Evolutionary conservation across 345 rosid genomes (phyloP), one percentile per base, ranked within the genome.

Genomic region (Mercurialis annua): DNA sequence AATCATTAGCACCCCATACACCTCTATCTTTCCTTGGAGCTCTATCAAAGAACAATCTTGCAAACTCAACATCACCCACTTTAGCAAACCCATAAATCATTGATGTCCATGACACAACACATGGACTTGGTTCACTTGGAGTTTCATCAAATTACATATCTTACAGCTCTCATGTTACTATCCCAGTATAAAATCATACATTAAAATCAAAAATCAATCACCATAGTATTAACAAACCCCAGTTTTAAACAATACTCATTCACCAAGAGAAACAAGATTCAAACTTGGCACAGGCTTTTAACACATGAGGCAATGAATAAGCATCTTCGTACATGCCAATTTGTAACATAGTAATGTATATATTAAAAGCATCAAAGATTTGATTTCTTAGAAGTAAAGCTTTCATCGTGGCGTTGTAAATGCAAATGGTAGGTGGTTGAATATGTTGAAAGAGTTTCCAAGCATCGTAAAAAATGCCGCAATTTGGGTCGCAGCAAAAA

Each of bases 351-450:
- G 33, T 24, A 47, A 34, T 65, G 68, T 71, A 80, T 23, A 82
- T 30, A 29, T 51, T 7, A 36, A 82, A 58, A 44, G 68, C 33
- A 18, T 36, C 50, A 34, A 62, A 7, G 56, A 64, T 38, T 43
- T 78, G 61, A 55, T 54, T 75, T 60, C 60, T 70, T 62, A 73
- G 78, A 59, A 80, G 64, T 30, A 82, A 62, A 64, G 80, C 76
- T 68, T 80, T 80, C 65, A 84, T 73, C 67, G 80, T 72, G 67
- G 88, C 82, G 81, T 82, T 84, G 77, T 48, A 78, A 61, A 84
- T 80, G 67, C 84, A 80, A 57, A 78, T 68, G 43, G 86, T 74
- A 72, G 86, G 88, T 44, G 46, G 68, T 24, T 76, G 78, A 61
- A 84, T 76, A 69, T 36, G 68, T 49, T 18, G 74, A 68, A 84